Evolutionary conservation across 768 basidiomycete genomes (phyloP), one percentile per base, ranked within the genome.

Genomic region (Austroboletus eburneus): DNA sequence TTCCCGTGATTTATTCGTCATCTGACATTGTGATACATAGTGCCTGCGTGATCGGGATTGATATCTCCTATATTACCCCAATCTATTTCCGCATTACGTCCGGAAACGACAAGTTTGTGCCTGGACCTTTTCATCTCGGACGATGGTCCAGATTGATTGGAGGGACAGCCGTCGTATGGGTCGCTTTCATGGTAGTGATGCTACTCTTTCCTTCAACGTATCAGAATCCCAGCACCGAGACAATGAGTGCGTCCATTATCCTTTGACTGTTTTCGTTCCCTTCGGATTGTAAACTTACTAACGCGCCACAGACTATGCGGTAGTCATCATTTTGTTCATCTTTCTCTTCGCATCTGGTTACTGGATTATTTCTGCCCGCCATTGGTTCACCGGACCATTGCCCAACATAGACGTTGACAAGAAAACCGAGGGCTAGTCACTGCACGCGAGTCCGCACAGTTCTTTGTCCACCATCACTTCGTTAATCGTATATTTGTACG

Each of bases 1-100:
- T 23, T 21, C 20, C 12, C 37, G 29, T 5, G 13, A 10, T 18
- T 22, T 12, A 3, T 16, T 14, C 27, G 25, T 21, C 9, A 5
- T 33, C 38, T 12, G 33, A 33, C 23, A 33, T 32, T 16, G 32
- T 8, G 42, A 25, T 45, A 37, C 27, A 4, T 18, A 68, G 61
- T 36, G 62, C 65, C 7, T 58, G 65, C 8, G 62, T 71, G 2
- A 64, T 68, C 14, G 64, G 65, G 9, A 45, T 71, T 4, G 68
- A 71, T 44, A 56, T 68, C 9, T 72, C 69, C n/a, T 70, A 70
- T 32, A 63, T 63, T 13, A 66, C 68, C 18, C 70, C 65, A 1
- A 67, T 72, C 21, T 64, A 62, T 34, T 53, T 68, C 20, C 66
- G 69, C 30, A 62, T 68, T n/a, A 71, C 66, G 14, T 61, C 56